These are phyloP conservation scores for Lathyrus oleraceus DNA, from an alignment of 306 rosid species.

Conservation along the genomic window DNA sequence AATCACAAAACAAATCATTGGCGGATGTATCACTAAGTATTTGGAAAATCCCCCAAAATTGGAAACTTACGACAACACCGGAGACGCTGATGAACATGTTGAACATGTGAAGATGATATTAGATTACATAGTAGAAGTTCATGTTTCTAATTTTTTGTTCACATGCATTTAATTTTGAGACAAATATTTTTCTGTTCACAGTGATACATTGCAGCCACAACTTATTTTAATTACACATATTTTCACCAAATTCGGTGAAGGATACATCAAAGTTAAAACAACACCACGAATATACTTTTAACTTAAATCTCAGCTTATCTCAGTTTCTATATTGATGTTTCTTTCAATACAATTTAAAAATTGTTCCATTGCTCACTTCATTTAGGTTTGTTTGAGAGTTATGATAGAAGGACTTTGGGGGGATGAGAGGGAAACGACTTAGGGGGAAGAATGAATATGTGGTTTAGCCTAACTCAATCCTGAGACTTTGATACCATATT, in stretches of 20 bases:
- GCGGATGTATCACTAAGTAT: no score
- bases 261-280: slow-evolving; percentile 21
- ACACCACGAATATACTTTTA: slow-evolving; percentile 27
- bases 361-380: not conserved
- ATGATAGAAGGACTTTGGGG: not conserved
- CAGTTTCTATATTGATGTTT: not conserved
- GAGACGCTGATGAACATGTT: no score
- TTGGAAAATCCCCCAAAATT: no score
- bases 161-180: slow-evolving; percentile 35
- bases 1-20: no score
- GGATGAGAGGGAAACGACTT: no score
- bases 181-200: not conserved
- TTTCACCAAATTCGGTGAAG: slow-evolving; percentile 27
- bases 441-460: no score
- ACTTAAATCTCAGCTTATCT: slow-evolving; percentile 15
- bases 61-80: no score
- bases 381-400: not conserved
- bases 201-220: slow-evolving; percentile 16
- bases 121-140: slow-evolving; percentile 4
- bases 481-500: no score
- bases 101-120: no score
- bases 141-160: slow-evolving; percentile 34
- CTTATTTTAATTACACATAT: not conserved
- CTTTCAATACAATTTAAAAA: slow-evolving; percentile 2
- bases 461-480: no score